Conservation (phyloP, 345 rosid genomes). For the Litchi chinensis region DNA sequence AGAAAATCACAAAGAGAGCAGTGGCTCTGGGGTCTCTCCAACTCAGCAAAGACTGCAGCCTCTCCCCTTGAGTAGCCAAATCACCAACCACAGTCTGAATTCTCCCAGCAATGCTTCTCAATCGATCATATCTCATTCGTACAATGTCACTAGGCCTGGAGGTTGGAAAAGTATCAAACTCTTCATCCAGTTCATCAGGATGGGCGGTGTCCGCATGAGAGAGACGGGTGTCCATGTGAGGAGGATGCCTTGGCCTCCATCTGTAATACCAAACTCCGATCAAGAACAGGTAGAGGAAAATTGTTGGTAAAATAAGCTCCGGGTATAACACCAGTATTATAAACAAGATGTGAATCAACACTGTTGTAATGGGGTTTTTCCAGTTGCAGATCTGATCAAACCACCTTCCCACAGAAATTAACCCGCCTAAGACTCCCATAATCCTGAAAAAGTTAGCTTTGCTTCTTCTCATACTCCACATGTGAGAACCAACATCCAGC, state of each 20-base stretch:
- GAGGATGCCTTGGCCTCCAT: conserved; percentile 94
- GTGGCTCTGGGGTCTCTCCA: conserved; percentile 98
- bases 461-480: conserved; percentile 99
- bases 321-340: conserved; percentile 86
- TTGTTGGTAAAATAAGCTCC: conserved; percentile 83
- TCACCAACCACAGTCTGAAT: conserved; percentile 96
- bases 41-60: conserved; percentile 84
- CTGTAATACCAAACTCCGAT: conserved; percentile 94
- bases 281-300: conserved; percentile 87
- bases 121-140: conserved; percentile 82
- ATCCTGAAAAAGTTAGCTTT: conserved; percentile 93
- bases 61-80: conserved; percentile 93
- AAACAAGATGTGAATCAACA: conserved; percentile 83
- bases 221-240: conserved; percentile 95
- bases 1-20: conserved; percentile 73
- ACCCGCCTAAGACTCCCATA: conserved; percentile 71
- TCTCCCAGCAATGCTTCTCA: conserved; percentile 90
- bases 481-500: conserved; percentile 94
- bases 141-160: conserved; percentile 71
- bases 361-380: conserved; percentile 87
- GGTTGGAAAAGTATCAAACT: conserved; percentile 86
- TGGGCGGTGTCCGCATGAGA: conserved; percentile 84
- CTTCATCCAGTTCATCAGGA: conserved; percentile 92
- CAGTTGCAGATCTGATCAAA: conserved; percentile 92
- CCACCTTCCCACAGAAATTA: conserved; percentile 91